Percentiles rank a stretch among this genome's conserved stretches.
Conservation (phyloP, 2,329 filamentous ascomycete genomes). For the Alternaria sp. region DNA sequence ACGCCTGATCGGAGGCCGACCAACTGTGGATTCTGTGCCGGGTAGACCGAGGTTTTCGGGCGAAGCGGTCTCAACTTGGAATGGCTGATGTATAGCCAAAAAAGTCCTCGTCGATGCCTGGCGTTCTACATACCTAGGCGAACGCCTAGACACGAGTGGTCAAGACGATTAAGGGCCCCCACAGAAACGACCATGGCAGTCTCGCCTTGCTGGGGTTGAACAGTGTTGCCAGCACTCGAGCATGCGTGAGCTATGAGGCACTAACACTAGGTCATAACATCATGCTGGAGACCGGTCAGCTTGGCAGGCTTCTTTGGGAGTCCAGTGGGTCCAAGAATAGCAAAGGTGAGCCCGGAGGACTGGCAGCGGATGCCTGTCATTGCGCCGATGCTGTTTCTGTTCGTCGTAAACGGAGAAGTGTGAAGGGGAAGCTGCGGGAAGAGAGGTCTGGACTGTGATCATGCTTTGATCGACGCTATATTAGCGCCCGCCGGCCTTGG, state of each 20-base stretch:
- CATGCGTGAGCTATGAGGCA: constrained; percentile 1
- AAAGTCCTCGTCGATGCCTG: background rate
- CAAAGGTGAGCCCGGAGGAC: background rate
- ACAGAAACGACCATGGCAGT: background rate
- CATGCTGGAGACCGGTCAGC: constrained; percentile 18
- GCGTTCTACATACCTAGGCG: background rate
- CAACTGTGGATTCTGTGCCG: background rate
- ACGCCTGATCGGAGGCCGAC: background rate
- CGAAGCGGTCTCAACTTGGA: background rate
- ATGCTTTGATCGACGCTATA: constrained; percentile 8
- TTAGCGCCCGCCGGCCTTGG: constrained; percentile 5
- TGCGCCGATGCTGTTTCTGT: background rate
- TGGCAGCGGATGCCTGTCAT: background rate
- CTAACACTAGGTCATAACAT: constrained; percentile 8
- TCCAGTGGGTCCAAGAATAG: constrained; percentile 15
- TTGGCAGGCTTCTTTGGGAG: background rate
- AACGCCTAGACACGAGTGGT: background rate
- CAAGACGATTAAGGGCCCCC: background rate
- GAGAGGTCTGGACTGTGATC: constrained; percentile 13
- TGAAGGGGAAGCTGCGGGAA: constrained; percentile 1
- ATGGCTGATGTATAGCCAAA: background rate
- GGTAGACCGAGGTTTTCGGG: background rate
- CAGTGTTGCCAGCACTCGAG: background rate
- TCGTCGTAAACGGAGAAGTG: background rate
- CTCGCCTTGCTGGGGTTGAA: constrained; percentile 1